Conservation (phyloP, 1,139 yeast genomes). For the Yamadazyma atmosphaerica region DNA sequence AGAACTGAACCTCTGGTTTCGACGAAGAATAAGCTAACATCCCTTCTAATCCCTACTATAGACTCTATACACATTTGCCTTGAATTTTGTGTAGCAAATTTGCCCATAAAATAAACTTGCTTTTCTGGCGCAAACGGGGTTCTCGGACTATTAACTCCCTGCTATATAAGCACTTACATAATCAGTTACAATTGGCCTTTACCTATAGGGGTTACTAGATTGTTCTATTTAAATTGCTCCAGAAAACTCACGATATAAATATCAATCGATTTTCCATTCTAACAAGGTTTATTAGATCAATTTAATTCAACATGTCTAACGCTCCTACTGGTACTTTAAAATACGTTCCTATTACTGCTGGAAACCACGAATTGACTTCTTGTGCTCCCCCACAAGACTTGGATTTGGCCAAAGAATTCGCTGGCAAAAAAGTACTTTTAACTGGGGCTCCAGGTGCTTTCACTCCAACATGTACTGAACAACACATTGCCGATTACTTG, state of each 20-base stretch:
- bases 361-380: constrained; percentile 41
- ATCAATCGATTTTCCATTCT: background rate
- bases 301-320: constrained; percentile 7
- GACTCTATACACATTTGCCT: no score
- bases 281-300: background rate
- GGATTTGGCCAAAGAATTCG: constrained; percentile 47
- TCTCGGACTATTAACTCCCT: background rate
- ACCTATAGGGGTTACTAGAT: background rate
- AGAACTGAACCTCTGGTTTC: no score
- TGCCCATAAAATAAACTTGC: no score
- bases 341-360: constrained; percentile 58
- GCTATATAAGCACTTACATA: background rate
- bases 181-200: background rate
- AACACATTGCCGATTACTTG: constrained; percentile 78
- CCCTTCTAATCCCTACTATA: no score
- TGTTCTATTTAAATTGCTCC: background rate
- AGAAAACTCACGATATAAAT: background rate
- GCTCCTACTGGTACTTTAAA: constrained; percentile 57
- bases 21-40: no score
- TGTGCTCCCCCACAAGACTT: constrained; percentile 56
- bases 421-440: constrained; percentile 60
- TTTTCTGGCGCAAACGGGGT: no score
- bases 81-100: no score
- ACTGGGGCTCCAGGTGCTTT: constrained; percentile 91
- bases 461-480: constrained; percentile 84